A percentile compares a stretch with the other conserved stretches of the same genome.
Conservation (phyloP, 2,329 filamentous ascomycete species). For the Fonsecaea pedrosoi region DNA sequence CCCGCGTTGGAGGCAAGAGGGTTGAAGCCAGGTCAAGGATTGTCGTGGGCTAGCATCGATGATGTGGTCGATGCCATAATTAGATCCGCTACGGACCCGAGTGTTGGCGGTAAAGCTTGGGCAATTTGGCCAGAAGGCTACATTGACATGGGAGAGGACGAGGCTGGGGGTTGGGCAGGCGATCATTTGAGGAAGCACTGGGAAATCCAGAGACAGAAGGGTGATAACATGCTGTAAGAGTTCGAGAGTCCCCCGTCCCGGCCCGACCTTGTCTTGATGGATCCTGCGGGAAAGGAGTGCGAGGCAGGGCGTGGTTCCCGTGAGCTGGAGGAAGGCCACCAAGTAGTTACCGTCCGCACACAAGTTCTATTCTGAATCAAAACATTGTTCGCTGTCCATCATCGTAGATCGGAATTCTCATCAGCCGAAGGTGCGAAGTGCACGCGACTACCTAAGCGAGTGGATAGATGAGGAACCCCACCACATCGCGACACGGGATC, state of each 20-base stretch:
- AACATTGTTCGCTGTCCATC: neutral
- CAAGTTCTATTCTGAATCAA: neutral
- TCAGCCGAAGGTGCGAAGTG: neutral
- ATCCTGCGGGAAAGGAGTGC: neutral
- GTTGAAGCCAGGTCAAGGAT: constrained; percentile 5
- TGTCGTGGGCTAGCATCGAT: constrained; percentile 14
- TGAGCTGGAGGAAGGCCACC: neutral
- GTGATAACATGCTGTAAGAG: constrained; percentile 11
- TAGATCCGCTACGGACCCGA: constrained; percentile 17
- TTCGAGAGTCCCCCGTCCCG: neutral
- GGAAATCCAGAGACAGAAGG: neutral
- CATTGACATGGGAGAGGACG: constrained; percentile 12
- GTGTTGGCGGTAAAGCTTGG: constrained; percentile 14
- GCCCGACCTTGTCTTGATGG: neutral
- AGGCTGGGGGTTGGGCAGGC: constrained; percentile 10
- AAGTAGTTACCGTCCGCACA: neutral
- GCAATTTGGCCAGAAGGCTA: constrained; percentile 15
- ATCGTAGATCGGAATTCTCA: neutral
- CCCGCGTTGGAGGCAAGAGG: neutral
- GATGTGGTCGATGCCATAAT: constrained; percentile 20
- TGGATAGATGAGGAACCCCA: neutral
- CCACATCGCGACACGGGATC: neutral
- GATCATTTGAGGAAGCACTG: constrained; percentile 15
- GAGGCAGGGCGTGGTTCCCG: neutral
- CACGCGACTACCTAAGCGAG: neutral